Base-by-base conservation (phyloP, 768 basidiomycete genomes). In the Terana coerulea region DNA sequence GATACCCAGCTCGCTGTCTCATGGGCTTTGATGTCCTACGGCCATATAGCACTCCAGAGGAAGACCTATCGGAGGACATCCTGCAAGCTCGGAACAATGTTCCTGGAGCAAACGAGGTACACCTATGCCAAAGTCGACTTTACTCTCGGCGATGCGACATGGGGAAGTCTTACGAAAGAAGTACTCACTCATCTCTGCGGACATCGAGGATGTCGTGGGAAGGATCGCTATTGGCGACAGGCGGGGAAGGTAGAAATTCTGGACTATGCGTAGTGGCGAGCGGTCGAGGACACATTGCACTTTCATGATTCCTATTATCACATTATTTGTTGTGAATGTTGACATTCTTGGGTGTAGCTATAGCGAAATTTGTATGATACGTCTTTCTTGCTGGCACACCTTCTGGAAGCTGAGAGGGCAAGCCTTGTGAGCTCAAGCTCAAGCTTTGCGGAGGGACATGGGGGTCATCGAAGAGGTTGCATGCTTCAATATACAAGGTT, bases 151-250 rank as follows among this genome's bases (percentile, higher is more conserved):
- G 65, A 17, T 65, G 65, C 47, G 66, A 67, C 33, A 57, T 62
- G 53, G 61, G 63, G 69, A 71, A 51, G 58, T 71, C 34, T 26
- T 62, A 9, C 52, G 58, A 46, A 61, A 61, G 53, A 61, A 60
- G 45, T 69, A 71, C 43, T 48, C 62, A 19, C 53, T 71, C 19
- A 37, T 55, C 5, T 40, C 65, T 1, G 64, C 61, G 5, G 66
- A 63, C 30, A 39, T 71, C 28, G 69, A 71, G 46, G 69, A 70
- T 48, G 63, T 62, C 3, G 64, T 69, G 2, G 69, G 69, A 5
- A 56, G 69, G 28, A 62, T 71, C 35, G 69, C 63, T 14, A 54
- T 71, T 30, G 69, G 69, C 17, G 62, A 67, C 15, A 57, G 24
- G 61, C 60, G 31, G 69, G 69, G n/a, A 61, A 47, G 42, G 60